phyloP scores from a whole-genome alignment of 768 basidiomycete species.

The Leucocoprinus leucothites region DNA sequence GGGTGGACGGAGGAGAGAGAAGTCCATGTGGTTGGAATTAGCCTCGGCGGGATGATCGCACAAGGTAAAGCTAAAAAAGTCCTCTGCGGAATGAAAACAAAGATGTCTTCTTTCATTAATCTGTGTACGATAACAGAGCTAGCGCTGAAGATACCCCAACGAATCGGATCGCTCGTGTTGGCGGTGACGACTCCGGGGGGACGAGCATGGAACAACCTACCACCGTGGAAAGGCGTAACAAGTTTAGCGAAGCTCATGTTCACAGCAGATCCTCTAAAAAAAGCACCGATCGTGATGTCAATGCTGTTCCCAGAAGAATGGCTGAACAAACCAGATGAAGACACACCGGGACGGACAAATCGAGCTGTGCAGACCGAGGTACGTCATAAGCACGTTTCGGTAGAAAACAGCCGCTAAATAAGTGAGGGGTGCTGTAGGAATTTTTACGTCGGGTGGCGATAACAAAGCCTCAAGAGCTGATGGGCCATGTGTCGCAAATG shows the following conservation, averaged over 20 bases:
- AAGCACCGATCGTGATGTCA: constrained; percentile 46
- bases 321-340: constrained; percentile 51
- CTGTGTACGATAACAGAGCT: constrained; percentile 46
- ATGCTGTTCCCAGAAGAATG: constrained; percentile 64
- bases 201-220: constrained; percentile 51
- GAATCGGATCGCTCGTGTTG: constrained; percentile 65
- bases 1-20: constrained; percentile 64
- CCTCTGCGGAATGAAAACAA: too few relatives aligned
- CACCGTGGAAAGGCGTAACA: constrained; percentile 43
- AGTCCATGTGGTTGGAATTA: constrained; percentile 71
- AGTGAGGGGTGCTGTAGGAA: constrained; percentile 27
- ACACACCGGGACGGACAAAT: constrained; percentile 64
- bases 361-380: constrained; percentile 57
- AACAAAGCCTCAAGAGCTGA: constrained; percentile 55
- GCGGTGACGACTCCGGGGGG: constrained; percentile 72
- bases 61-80: constrained; percentile 45
- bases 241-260: constrained; percentile 33
- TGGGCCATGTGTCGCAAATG: constrained; percentile 73
- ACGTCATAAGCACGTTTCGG: background rate
- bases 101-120: background rate
- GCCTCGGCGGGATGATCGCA: constrained; percentile 83
- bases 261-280: constrained; percentile 45
- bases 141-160: constrained; percentile 58
- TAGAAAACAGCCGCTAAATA: background rate
- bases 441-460: constrained; percentile 42